These are phyloP conservation scores for Echinosphaeria canescens DNA, from an alignment of 2,329 filamentous ascomycete species.

Conservation along the genomic window DNA sequence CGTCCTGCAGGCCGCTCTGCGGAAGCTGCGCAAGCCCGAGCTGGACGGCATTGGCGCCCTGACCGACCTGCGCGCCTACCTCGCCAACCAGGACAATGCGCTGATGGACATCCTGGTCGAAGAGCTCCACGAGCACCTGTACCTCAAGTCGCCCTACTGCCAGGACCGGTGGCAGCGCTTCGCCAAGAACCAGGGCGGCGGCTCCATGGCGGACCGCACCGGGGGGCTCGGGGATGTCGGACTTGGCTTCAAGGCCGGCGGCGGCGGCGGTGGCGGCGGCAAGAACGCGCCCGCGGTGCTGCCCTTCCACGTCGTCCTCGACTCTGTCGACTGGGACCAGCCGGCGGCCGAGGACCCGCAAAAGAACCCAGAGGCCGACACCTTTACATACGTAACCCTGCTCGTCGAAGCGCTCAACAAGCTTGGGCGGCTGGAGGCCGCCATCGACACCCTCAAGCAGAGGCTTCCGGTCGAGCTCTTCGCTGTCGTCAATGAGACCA, in stretches of 20 bases:
- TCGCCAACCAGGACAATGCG: constrained; percentile 80
- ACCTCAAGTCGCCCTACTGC: constrained; percentile 94
- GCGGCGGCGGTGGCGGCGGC: constrained; percentile 39
- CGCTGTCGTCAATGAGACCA: constrained; percentile 82
- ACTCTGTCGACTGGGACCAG: constrained; percentile 35
- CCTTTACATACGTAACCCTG: constrained; percentile 79
- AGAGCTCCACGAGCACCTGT: constrained; percentile 90
- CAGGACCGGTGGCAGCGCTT: constrained; percentile 87
- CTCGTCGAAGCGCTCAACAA: constrained; percentile 81
- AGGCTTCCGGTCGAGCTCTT: constrained; percentile 87
- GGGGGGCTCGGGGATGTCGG: constrained; percentile 19
- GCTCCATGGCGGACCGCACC: constrained; percentile 8
- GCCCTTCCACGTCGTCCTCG: constrained; percentile 37
- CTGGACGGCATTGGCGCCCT: constrained; percentile 82
- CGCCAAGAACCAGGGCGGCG: constrained; percentile 42
- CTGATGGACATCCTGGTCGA: constrained; percentile 93
- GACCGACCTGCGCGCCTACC: constrained; percentile 66
- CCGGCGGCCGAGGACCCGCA: constrained; percentile 65
- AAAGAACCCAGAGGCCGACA: constrained; percentile 87
- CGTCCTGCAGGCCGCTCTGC: constrained; percentile 68
- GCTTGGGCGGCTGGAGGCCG: constrained; percentile 65
- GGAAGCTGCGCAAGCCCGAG: constrained; percentile 67
- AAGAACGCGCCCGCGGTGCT: constrained; percentile 21
- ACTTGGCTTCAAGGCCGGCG: constrained; percentile 31
- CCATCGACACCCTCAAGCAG: constrained; percentile 81